Conservation (phyloP, 2,329 filamentous ascomycete genomes). For the Curvularia spicifera region DNA sequence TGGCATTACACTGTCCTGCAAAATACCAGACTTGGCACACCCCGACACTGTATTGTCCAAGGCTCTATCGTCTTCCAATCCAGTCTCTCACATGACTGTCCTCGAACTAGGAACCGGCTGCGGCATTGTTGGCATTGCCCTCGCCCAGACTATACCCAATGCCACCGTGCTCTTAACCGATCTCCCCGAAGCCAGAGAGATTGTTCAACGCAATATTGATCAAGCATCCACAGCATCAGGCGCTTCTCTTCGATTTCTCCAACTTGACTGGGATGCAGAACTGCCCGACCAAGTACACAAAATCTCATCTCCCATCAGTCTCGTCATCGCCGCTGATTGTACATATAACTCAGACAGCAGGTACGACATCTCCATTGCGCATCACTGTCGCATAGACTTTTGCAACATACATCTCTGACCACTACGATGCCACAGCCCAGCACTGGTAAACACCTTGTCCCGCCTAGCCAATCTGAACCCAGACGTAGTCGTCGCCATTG, state of each 20-base stretch:
- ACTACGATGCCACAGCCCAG: slow-evolving; percentile 53
- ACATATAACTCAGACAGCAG: slow-evolving; percentile 73
- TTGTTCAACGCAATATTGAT: slow-evolving; percentile 63
- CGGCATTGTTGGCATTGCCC: slow-evolving; percentile 69
- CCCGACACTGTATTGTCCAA: slow-evolving; percentile 3
- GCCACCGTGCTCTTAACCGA: slow-evolving; percentile 68
- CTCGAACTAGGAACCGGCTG: slow-evolving; percentile 73
- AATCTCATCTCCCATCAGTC: slow-evolving; percentile 53
- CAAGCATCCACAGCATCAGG: slow-evolving; percentile 52
- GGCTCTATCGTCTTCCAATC: slow-evolving; percentile 9
- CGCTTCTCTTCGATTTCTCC: slow-evolving; percentile 56
- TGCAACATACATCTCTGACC: not conserved
- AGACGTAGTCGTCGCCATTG: slow-evolving; percentile 61
- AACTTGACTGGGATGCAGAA: slow-evolving; percentile 68
- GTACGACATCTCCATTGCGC: slow-evolving; percentile 19
- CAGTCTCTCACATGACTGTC: slow-evolving; percentile 44
- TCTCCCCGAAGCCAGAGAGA: slow-evolving; percentile 67
- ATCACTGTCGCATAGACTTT: not conserved
- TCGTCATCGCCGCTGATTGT: slow-evolving; percentile 73
- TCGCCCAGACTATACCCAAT: slow-evolving; percentile 61
- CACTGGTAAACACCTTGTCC: slow-evolving; percentile 65
- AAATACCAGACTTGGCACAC: slow-evolving; percentile 55
- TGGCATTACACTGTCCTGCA: slow-evolving; percentile 63
- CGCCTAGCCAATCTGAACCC: slow-evolving; percentile 58
- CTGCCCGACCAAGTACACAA: slow-evolving; percentile 47